phyloP scores from a whole-genome alignment of 805 yeast species.

The Ogataea chonburiensis region DNA sequence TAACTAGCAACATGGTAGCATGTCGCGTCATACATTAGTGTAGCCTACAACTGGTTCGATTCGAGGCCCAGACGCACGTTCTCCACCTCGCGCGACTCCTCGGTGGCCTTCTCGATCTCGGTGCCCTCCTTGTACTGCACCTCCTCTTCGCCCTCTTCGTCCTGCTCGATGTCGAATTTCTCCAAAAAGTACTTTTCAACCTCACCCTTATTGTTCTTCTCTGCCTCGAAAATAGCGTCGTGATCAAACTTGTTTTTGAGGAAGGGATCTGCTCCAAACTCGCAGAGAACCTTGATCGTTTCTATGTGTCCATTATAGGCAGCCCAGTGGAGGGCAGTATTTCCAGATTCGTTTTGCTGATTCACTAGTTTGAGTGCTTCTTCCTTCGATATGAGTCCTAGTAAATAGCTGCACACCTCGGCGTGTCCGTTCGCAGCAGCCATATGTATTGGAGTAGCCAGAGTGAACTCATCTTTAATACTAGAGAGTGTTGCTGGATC shows the following conservation, averaged over 20 bases:
- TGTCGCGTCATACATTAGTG: not conserved
- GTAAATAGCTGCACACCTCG: constrained; percentile 60
- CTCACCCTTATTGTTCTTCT: constrained; percentile 68
- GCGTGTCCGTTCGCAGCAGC: constrained; percentile 93
- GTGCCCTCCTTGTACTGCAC: constrained; percentile 48
- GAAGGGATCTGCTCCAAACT: constrained; percentile 80
- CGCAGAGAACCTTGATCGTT: constrained; percentile 67
- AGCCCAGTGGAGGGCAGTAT: constrained; percentile 97
- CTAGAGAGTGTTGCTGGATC: constrained; percentile 42
- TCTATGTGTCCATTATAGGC: constrained; percentile 80
- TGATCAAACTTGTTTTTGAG: constrained; percentile 71
- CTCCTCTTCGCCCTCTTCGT: constrained; percentile 32
- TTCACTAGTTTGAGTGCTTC: constrained; percentile 50
- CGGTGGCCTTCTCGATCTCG: constrained; percentile 48
- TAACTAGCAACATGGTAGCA: constrained; percentile 11
- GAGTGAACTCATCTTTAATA: constrained; percentile 62
- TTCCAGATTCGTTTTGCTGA: constrained; percentile 73
- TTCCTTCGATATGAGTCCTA: constrained; percentile 45
- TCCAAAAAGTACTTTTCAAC: constrained; percentile 76
- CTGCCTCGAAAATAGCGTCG: constrained; percentile 89
- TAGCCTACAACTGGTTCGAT: constrained; percentile 7
- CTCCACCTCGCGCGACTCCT: constrained; percentile 44
- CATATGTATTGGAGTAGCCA: constrained; percentile 85
- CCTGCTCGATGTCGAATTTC: constrained; percentile 68
- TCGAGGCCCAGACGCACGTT: constrained; percentile 31